phyloP scores from a whole-genome alignment of 148 eudicot genomes.

The Rhododendron kiyosumense region DNA sequence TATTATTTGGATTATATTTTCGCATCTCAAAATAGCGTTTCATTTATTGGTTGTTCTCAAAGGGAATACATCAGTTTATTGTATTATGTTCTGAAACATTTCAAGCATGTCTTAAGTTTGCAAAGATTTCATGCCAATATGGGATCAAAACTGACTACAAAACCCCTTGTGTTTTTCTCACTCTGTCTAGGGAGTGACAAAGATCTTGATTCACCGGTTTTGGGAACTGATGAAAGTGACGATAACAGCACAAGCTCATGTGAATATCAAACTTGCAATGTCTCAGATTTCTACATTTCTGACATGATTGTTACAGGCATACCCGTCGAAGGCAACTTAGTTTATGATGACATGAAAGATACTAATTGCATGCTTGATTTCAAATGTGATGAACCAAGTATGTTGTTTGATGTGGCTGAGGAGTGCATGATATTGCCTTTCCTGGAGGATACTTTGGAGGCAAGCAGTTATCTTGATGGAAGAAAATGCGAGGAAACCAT shows the following conservation, averaged over 20 bases:
- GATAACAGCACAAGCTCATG: slow-evolving; percentile 63
- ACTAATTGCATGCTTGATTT: slow-evolving; percentile 44
- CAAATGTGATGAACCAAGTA: slow-evolving; percentile 47
- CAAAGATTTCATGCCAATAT: background rate
- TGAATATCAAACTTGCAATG: slow-evolving; percentile 65
- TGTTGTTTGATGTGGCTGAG: slow-evolving; percentile 53
- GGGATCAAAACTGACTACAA: background rate
- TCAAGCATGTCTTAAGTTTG: background rate
- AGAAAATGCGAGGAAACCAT: slow-evolving; percentile 33
- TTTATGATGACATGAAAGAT: slow-evolving; percentile 40
- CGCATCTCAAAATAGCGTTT: background rate
- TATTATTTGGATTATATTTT: background rate
- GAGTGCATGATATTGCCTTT: slow-evolving; percentile 55
- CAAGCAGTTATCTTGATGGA: slow-evolving; percentile 29
- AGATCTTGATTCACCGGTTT: slow-evolving; percentile 22
- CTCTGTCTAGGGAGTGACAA: slow-evolving; percentile 22
- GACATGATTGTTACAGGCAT: slow-evolving; percentile 69
- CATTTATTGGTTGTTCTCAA: background rate
- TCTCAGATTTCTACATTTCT: slow-evolving; percentile 70
- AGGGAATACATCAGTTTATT: background rate
- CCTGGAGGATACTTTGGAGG: slow-evolving; percentile 52
- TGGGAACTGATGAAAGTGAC: slow-evolving; percentile 59
- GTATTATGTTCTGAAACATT: background rate
- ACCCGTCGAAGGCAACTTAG: slow-evolving; percentile 41
- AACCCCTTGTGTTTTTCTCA: background rate